Conservation (phyloP, 164 flowering plant species). For the Santalum album region DNA sequence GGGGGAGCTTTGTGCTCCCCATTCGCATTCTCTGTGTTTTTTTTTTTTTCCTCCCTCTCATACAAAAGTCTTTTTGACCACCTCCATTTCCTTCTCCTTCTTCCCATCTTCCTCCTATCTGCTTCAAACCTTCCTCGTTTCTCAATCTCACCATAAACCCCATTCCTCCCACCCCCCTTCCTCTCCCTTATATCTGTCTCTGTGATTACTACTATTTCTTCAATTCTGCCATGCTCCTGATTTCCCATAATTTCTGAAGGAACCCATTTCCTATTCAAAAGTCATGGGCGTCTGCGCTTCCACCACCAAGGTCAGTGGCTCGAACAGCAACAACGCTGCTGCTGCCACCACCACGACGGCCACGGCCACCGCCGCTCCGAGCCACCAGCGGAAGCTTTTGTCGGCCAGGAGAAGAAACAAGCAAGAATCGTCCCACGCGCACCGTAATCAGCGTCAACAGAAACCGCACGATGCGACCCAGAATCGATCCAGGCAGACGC, state of each 20-base stretch:
- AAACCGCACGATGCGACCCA: neutral
- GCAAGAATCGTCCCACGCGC: neutral
- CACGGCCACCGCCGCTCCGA: constrained; percentile 1
- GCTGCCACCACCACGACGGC: constrained; percentile 5
- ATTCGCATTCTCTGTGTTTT: too few species aligned
- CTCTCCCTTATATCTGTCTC: neutral
- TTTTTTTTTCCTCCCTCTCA: neutral
- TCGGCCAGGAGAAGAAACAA: neutral
- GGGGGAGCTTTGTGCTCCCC: neutral
- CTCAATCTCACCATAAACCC: neutral
- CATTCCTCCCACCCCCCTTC: constrained; percentile 1
- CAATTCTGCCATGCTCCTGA: constrained; percentile 1
- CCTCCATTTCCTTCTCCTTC: constrained; percentile 20
- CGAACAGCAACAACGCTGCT: constrained; percentile 39
- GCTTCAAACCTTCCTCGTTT: constrained; percentile 18
- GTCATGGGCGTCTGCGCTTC: constrained; percentile 81
- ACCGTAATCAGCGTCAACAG: constrained; percentile 6
- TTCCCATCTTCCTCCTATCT: constrained; percentile 32
- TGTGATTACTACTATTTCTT: neutral
- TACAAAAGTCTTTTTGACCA: constrained; percentile 22
- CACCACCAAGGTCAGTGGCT: constrained; percentile 58
- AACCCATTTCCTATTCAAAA: neutral
- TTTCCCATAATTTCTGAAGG: constrained; percentile 7
- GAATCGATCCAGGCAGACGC: constrained; percentile 6
- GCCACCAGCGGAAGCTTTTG: neutral